These are phyloP conservation scores for Kalanchoe fedtschenkoi DNA, from an alignment of 164 flowering plant genomes.

Conservation along the genomic window DNA sequence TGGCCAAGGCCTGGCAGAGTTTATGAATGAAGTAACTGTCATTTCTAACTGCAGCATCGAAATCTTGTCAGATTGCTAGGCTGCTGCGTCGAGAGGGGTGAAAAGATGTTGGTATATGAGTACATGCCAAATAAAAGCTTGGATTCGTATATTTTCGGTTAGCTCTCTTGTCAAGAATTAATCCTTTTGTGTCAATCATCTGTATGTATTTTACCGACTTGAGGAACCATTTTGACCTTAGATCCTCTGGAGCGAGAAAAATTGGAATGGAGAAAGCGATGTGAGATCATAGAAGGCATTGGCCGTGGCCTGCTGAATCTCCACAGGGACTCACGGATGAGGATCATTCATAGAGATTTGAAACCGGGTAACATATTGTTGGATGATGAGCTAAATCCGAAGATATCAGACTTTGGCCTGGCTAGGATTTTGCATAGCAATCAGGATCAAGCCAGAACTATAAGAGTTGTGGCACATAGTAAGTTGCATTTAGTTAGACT, in stretches of 20 bases:
- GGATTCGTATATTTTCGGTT: neutral
- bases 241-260: neutral
- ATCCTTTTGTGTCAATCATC: neutral
- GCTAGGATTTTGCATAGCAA: constrained; percentile 9
- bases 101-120: neutral
- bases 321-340: neutral
- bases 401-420: constrained; percentile 12
- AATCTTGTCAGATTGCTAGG: neutral
- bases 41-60: neutral
- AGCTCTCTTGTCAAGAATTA: neutral
- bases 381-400: constrained; percentile 10
- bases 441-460: constrained; percentile 9
- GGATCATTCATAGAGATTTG: constrained; percentile 12
- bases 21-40: neutral
- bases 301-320: neutral
- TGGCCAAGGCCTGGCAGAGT: neutral
- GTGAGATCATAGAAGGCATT: neutral
- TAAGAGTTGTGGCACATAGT: constrained; percentile 9
- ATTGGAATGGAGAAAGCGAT: neutral
- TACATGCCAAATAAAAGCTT: neutral
- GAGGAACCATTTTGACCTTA: neutral
- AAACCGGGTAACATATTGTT: constrained; percentile 12
- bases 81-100: neutral
- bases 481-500: too few relatives aligned
- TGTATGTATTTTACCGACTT: neutral